Base-by-base conservation (phyloP, 1,139 yeast species). In the Taphrina deformans region DNA sequence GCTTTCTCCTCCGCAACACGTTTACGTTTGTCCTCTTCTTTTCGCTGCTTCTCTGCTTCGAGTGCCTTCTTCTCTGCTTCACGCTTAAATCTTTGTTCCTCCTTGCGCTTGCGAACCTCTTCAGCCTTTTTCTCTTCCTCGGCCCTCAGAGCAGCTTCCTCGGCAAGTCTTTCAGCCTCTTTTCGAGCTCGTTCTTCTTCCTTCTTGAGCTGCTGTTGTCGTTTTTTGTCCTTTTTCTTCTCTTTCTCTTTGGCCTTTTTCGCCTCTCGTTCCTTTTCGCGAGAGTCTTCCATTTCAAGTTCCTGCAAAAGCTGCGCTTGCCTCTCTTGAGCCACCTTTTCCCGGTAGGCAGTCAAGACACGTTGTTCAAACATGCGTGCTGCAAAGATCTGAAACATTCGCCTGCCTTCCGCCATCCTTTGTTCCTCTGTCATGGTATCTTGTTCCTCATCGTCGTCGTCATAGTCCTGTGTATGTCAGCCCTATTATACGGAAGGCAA, bases 201-300 rank as follows among this genome's bases (percentile, higher is more conserved):
- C 70, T 86, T 87, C 23, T 89, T 90, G 62, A 80, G 79, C 72
- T 86, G 88, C 69, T 82, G 86, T 50, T 82, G 80, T 24, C 87
- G 81, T 74, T 88, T 88, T 80, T 88, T 88, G 71, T 89, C 95
- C 73, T 86, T 86, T 66, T 87, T 85, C 77, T 85, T 86, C 72
- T 89, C 96, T 75, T 84, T 86, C 70, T 88, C 93, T 67, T 82
- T 82, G 69, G 82, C 80, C 72, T 86, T 87, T 75, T 87, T 87
- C 74, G 84, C 83, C 73, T 87, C 93, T 55, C 84, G 84, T 70
- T 87, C 91, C 72, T 83, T 84, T 72, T 85, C 83, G 31, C 85
- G 84, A 59, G 81, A 80, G 70, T 85, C 88, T 74, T 88, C 96
- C 21, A 87, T 89, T 67, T 88, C 96, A 56, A 89, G 81, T 73